phyloP scores from a whole-genome alignment of 2,329 filamentous ascomycete species.

The Dactylonectria macrodidyma region DNA sequence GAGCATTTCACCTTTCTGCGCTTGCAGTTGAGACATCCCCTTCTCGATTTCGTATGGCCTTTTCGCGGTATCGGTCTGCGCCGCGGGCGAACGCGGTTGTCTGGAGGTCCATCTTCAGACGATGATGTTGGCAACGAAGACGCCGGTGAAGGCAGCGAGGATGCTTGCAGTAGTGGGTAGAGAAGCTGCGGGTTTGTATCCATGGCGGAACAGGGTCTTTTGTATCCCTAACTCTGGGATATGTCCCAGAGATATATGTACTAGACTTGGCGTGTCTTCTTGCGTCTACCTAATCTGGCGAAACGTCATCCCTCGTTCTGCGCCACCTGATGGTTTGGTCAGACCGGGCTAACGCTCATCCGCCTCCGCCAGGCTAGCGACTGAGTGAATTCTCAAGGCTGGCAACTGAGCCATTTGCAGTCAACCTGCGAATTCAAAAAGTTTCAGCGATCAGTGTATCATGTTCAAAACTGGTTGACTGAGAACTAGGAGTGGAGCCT shows the following conservation, averaged over 20 bases:
- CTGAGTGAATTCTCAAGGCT: background rate
- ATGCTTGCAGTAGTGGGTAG: background rate
- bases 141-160: constrained; percentile 4
- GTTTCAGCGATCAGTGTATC: background rate
- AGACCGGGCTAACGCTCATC: constrained; percentile 35
- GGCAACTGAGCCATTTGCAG: background rate
- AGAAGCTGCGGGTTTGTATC: background rate
- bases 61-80: constrained; percentile 28
- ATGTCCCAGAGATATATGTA: background rate
- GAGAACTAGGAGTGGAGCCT: background rate
- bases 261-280: background rate
- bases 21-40: constrained; percentile 42
- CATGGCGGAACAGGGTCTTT: background rate
- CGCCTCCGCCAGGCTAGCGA: constrained; percentile 17
- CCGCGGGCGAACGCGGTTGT: background rate
- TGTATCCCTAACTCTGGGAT: background rate
- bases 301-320: background rate
- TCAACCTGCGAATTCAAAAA: background rate
- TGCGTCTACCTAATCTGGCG: background rate
- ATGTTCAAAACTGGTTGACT: background rate
- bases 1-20: constrained; percentile 42
- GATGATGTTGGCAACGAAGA: constrained; percentile 10
- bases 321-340: constrained; percentile 7
- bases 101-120: background rate
- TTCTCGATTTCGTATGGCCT: constrained; percentile 39